Evolutionary conservation across 2,329 filamentous ascomycete species (phyloP).

Genomic region (Neofusicoccum umdonicola): DNA sequence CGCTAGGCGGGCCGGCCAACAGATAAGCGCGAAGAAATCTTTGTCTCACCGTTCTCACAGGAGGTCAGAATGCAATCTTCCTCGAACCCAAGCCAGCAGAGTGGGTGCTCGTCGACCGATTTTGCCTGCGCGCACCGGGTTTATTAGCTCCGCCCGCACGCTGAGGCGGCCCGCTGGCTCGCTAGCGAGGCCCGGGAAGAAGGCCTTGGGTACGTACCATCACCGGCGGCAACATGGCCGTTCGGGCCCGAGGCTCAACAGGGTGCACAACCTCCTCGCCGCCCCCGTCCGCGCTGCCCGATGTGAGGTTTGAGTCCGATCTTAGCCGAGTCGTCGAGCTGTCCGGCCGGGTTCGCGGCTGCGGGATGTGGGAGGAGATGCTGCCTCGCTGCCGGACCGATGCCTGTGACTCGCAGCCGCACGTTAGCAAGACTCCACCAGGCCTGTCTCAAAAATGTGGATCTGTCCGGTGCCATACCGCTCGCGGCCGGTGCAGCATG

Average conservation of each 20-base stretch:
- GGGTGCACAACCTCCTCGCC: slow-evolving; percentile 65
- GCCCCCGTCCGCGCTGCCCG: slow-evolving; percentile 49
- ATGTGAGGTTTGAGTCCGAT: slow-evolving; percentile 68
- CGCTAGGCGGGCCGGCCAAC: slow-evolving; percentile 5
- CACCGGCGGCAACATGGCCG: slow-evolving; percentile 85
- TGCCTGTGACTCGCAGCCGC: slow-evolving; percentile 35
- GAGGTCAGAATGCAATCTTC: slow-evolving; percentile 90
- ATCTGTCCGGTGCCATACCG: slow-evolving; percentile 52
- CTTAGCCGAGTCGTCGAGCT: slow-evolving; percentile 61
- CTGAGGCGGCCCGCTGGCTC: no score
- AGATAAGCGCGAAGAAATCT: slow-evolving; percentile 19
- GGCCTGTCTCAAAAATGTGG: slow-evolving; percentile 3
- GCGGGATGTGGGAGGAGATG: slow-evolving; percentile 52
- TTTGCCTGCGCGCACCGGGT: slow-evolving; percentile 60
- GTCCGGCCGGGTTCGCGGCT: slow-evolving; percentile 55
- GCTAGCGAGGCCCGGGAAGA: not conserved
- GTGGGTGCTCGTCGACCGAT: slow-evolving; percentile 77
- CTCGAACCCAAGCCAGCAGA: slow-evolving; percentile 90
- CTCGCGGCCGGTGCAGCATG: slow-evolving; percentile 90
- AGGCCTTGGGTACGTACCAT: slow-evolving; percentile 55
- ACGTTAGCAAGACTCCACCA: slow-evolving; percentile 14
- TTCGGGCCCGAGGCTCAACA: slow-evolving; percentile 80
- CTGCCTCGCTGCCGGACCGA: slow-evolving; percentile 58
- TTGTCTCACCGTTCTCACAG: slow-evolving; percentile 76
- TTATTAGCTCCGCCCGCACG: slow-evolving; percentile 22